A percentile compares a stretch with the other conserved stretches of the same genome.
Conservation (phyloP, 495 filamentous ascomycete genomes). For the Parathielavia appendiculata region DNA sequence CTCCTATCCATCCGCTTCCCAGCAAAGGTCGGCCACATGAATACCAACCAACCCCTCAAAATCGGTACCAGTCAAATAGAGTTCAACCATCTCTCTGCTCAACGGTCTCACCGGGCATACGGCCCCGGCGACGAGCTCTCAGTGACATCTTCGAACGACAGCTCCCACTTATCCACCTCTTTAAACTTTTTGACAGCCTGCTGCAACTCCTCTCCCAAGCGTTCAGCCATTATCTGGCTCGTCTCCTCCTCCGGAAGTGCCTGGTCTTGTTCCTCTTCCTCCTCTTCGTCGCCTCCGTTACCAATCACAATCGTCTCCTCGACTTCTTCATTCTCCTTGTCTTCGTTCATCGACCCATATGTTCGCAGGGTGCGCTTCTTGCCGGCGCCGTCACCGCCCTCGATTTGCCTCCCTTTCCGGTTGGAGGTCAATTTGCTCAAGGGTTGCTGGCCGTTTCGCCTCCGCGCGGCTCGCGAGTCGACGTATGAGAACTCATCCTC, state of each 20-base stretch:
- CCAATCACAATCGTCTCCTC: conserved; percentile 23
- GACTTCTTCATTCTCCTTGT: conserved; percentile 42
- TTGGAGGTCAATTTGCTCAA: conserved; percentile 13
- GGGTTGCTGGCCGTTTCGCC: conserved; percentile 11
- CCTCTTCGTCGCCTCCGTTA: conserved; percentile 18
- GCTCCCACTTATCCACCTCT: conserved; percentile 48
- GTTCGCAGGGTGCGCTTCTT: conserved; percentile 31
- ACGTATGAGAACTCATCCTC: conserved; percentile 39
- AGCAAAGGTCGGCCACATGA: background rate
- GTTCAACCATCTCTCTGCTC: background rate
- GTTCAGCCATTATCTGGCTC: conserved; percentile 28
- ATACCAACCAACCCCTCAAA: background rate
- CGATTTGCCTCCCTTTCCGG: conserved; percentile 14
- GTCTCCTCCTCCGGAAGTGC: conserved; percentile 23
- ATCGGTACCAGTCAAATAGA: background rate
- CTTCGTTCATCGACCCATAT: conserved; percentile 32
- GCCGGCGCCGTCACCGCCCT: background rate
- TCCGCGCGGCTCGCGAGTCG: conserved; percentile 22
- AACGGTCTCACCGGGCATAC: conserved; percentile 30
- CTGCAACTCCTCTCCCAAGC: conserved; percentile 41
- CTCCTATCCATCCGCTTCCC: conserved; percentile 1
- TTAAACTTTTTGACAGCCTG: conserved; percentile 46
- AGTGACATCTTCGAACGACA: conserved; percentile 44
- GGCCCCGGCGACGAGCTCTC: conserved; percentile 33
- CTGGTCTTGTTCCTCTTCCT: conserved; percentile 20